Evolutionary conservation across 495 filamentous ascomycete genomes (phyloP).

Genomic region (Penicillium goetzii): DNA sequence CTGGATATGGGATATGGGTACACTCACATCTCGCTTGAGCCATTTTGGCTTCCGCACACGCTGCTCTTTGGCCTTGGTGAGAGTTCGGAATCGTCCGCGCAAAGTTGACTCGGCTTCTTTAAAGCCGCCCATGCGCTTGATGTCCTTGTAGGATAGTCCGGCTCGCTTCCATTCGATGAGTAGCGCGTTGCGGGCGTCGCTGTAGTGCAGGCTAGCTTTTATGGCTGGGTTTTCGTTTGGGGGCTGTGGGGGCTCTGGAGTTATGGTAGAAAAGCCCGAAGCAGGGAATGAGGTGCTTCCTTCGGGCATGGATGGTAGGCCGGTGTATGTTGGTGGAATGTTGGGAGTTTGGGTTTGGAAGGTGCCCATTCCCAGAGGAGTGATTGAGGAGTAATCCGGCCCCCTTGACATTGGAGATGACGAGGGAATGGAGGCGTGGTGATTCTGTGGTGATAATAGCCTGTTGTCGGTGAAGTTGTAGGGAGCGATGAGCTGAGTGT

Average conservation of each 20-base stretch:
- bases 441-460: not conserved
- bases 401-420: not conserved
- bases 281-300: not conserved
- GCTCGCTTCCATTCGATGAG: conserved; percentile 63
- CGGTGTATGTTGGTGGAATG: not conserved
- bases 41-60: conserved; percentile 80
- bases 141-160: conserved; percentile 82
- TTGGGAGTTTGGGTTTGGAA: not conserved
- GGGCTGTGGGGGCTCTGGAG: not conserved
- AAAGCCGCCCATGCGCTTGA: conserved; percentile 66
- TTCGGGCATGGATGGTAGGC: not conserved
- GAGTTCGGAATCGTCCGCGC: conserved; percentile 73
- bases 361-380: not conserved
- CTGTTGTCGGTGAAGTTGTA: not conserved
- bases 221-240: not conserved
- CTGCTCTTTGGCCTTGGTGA: conserved; percentile 77
- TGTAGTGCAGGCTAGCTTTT: conserved; percentile 19
- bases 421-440: not conserved
- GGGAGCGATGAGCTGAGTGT: not conserved
- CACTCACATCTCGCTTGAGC: conserved; percentile 74
- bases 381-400: not conserved
- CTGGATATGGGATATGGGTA: not conserved
- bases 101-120: conserved; percentile 86
- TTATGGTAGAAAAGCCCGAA: not conserved
- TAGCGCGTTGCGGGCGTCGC: conserved; percentile 59